Base-by-base conservation (phyloP, 2,329 filamentous ascomycete species). In the Diaporthe sp. region DNA sequence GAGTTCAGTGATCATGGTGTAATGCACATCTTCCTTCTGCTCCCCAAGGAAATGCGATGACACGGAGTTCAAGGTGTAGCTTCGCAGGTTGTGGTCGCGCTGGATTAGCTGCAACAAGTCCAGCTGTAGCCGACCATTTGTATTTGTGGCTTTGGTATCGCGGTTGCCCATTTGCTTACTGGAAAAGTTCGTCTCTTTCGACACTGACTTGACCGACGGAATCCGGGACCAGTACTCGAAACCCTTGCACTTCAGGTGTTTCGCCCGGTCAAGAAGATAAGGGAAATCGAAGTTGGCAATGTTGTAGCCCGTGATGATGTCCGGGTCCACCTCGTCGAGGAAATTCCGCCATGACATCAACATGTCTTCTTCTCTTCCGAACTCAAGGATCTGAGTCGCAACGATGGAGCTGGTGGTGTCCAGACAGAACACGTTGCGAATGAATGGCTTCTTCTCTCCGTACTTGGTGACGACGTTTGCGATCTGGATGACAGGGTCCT, bases 201-300 rank as follows among this genome's bases (percentile, higher is more conserved):
- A 88, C 58, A 89, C 88, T 0, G 96, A 97, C 75, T 87, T 89
- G 4, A 93, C 86, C 68, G 89, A 92, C 65, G 91, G 93, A 30
- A 98, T 83, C 76, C 97, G 91, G 30, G 95, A 92, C 94, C 94
- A 98, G 82, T 93, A 96, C 9, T 97, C 94, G 78, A 99, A 99
- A 0, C 89, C 90, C 2, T 83, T 83, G 50, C 95, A 91, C 80
- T 97, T 97, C 37, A 99, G 87, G 81, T 97, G 92, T 77, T 90
- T 94, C 13, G 96, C 97, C 59, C 97, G 91, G 72, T 98, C 94
- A 15, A 99, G 88, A 0, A 99, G 90, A 81, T 99, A 99, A 0
- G 96, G 96, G 77, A 99, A 98, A 86, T 99, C 97, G 84, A 99
- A 99, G 85, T 99, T 99, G 81, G 94, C 88, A 85, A 97, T 99